A percentile compares a stretch with the other conserved stretches of the same genome.
phyloP scores from a whole-genome alignment of 768 basidiomycete genomes.

The Boletellus ananas region DNA sequence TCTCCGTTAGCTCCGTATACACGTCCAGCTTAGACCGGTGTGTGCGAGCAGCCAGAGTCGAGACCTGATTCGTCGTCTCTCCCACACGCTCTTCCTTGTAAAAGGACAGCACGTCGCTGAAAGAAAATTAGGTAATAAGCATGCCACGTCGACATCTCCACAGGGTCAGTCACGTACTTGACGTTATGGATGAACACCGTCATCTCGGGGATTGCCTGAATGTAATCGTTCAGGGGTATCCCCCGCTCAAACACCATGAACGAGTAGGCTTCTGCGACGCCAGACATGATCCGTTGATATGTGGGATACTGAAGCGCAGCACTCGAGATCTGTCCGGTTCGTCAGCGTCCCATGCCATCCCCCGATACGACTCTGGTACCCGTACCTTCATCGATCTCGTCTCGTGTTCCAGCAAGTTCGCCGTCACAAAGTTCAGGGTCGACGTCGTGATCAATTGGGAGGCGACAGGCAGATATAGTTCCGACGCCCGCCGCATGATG shows the following conservation, averaged over 20 bases:
- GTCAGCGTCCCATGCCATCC: not conserved
- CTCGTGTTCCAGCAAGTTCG: constrained; percentile 32
- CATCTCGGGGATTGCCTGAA: constrained; percentile 39
- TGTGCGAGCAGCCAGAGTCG: constrained; percentile 26
- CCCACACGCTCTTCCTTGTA: constrained; percentile 39
- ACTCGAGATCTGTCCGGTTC: constrained; percentile 12
- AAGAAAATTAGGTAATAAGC: not conserved
- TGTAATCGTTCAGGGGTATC: constrained; percentile 31
- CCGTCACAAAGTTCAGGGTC: constrained; percentile 35
- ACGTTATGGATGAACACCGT: constrained; percentile 30
- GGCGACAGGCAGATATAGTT: constrained; percentile 26
- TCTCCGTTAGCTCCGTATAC: constrained; percentile 22
- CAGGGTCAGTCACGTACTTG: constrained; percentile 31
- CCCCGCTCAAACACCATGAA: constrained; percentile 35
- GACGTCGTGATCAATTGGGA: constrained; percentile 36
- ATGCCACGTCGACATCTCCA: not conserved
- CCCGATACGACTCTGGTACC: too few species aligned
- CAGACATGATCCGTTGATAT: constrained; percentile 31
- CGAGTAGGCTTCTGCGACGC: constrained; percentile 33
- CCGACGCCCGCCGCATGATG: constrained; percentile 28
- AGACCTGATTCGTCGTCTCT: constrained; percentile 36
- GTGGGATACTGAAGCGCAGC: constrained; percentile 25
- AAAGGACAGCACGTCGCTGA: constrained; percentile 40
- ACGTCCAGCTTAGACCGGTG: constrained; percentile 27
- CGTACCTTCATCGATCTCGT: constrained; percentile 27